Evolutionary conservation across 2,329 filamentous ascomycete species (phyloP).

Genomic region (Biscogniauxia sp.): DNA sequence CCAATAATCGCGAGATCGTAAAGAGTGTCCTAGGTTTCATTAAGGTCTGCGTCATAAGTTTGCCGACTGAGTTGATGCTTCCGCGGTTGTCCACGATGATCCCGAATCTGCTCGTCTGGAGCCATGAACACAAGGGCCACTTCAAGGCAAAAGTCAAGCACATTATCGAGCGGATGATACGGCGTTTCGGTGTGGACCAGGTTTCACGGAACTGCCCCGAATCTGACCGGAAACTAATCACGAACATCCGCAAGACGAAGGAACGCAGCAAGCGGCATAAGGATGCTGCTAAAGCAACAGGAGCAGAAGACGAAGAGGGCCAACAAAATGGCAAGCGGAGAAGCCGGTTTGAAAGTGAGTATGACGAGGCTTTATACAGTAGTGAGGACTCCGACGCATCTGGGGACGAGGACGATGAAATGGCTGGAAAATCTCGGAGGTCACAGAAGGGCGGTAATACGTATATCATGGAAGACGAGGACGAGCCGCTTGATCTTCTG

Average conservation of each 20-base stretch:
- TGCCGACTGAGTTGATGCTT: slow-evolving; percentile 76
- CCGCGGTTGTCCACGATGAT: slow-evolving; percentile 75
- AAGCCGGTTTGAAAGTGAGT: slow-evolving; percentile 82
- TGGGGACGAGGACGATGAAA: slow-evolving; percentile 62
- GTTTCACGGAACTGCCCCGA: slow-evolving; percentile 82
- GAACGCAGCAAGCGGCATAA: slow-evolving; percentile 90
- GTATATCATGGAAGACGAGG: slow-evolving; percentile 92
- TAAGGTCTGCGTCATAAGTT: slow-evolving; percentile 87
- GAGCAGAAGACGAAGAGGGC: slow-evolving; percentile 53
- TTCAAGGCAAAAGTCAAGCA: slow-evolving; percentile 98
- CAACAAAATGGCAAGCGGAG: slow-evolving; percentile 48
- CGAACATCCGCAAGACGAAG: slow-evolving; percentile 93
- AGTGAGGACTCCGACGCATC: slow-evolving; percentile 64
- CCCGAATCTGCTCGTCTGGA: slow-evolving; percentile 92
- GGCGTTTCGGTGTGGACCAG: slow-evolving; percentile 80
- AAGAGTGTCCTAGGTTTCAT: slow-evolving; percentile 93
- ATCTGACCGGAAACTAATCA: slow-evolving; percentile 82
- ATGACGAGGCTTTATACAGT: slow-evolving; percentile 93
- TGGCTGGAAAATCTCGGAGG: slow-evolving; percentile 41
- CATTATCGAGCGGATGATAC: slow-evolving; percentile 90
- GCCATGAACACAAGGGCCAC: slow-evolving; percentile 95
- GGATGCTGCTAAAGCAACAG: slow-evolving; percentile 60
- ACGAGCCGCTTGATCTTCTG: slow-evolving; percentile 91
- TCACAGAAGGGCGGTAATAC: slow-evolving; percentile 63
- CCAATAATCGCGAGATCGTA: slow-evolving; percentile 95